These are phyloP conservation scores for Bruguiera sexangula DNA, from an alignment of 345 rosid species.

Conservation along the genomic window DNA sequence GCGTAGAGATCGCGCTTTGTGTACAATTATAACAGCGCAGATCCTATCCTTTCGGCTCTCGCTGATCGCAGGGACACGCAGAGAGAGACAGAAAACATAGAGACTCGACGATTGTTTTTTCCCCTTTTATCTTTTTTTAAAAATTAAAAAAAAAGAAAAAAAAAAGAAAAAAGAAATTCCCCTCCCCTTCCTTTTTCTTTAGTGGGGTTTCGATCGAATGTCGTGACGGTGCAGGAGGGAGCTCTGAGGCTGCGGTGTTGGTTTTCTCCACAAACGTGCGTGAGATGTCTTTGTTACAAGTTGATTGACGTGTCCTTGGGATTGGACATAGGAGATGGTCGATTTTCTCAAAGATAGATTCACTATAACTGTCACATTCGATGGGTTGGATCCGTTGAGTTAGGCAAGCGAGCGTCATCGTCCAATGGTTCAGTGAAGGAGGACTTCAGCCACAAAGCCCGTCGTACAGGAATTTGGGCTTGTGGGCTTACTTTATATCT, in stretches of 20 bases:
- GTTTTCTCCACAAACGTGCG: conserved; percentile 19
- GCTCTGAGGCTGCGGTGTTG: neutral
- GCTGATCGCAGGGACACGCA: conserved; percentile 30
- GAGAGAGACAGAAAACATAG: conserved; percentile 20
- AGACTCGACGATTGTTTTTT: neutral
- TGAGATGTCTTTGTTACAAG: conserved; percentile 25
- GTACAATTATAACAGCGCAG: conserved; percentile 27
- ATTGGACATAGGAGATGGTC: neutral
- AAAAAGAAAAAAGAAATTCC: too few species aligned
- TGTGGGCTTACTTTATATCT: too few species aligned
- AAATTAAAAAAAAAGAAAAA: too few species aligned
- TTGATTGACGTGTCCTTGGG: conserved; percentile 11
- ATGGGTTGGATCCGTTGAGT: neutral
- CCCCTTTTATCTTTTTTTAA: neutral
- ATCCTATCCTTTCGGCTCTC: conserved; percentile 60
- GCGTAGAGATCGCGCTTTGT: conserved; percentile 25
- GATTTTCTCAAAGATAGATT: neutral
- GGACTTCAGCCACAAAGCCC: too few species aligned
- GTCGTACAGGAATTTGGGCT: too few species aligned
- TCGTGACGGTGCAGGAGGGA: conserved; percentile 22
- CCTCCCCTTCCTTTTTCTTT: neutral
- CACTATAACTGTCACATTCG: neutral
- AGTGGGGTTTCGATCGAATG: conserved; percentile 24
- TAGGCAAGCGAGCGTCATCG: too few species aligned
- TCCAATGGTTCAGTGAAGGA: neutral